Evolutionary conservation across 257 asterid species (phyloP), one percentile per base, ranked within the genome.

Genomic region (Verbascum thapsus): DNA sequence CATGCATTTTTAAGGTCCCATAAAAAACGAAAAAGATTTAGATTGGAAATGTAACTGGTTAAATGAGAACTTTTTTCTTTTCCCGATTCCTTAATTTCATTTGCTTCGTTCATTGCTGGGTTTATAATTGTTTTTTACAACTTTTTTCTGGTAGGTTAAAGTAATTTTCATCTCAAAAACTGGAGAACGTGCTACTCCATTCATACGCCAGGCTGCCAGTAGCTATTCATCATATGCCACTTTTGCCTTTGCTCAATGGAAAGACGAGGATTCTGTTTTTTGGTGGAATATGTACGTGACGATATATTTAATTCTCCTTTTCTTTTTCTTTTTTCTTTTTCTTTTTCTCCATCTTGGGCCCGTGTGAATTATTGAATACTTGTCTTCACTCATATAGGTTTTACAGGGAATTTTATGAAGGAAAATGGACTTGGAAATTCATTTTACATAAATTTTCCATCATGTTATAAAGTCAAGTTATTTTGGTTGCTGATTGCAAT

Each of bases 101-200:
- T 32, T 54, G n/a, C 58, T 20, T 41, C 42, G 9, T 60, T 12
- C 40, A 42, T 58, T 40, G 17, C 38, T 49, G 30, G 44, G 50
- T 53, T 16, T 26, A 45, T 51, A 30, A 69, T 47, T 23, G 7
- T n/a, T 41, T 17, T n/a, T 51, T 63, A 40, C 55, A 67, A 49
- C 55, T 70, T 74, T 66, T 55, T 30, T 53, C 53, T 67, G 34
- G 58, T 64, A 92, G 99, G 96, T 92, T 68, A 92, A 78, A 80
- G 95, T 89, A 62, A 82, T 92, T 67, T 77, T 89, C 79, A 75
- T 92, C 83, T 92, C 99, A 54, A 85, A 77, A 74, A 82, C 95
- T 10, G 99, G 99, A 73, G 97, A 92, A 74, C 95, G 99, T 47
- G 99, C 99, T 39, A 74, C 91, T 52, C 99, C 99, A 40, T 78